Evolutionary conservation across 176 grass and related monocot species (phyloP).

Genomic region (Avena atlantica): DNA sequence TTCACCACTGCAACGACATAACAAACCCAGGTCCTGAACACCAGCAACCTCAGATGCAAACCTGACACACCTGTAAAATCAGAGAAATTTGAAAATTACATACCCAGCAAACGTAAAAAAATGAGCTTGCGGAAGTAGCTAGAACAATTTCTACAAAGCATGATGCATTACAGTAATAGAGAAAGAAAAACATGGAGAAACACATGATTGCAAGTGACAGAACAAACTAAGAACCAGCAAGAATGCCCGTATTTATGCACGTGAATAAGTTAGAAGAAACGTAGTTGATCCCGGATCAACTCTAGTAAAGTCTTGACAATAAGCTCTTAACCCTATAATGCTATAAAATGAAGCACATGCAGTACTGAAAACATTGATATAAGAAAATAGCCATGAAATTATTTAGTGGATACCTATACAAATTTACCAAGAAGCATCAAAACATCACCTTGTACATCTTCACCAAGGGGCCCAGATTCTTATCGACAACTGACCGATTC

Average conservation of each 20-base stretch:
- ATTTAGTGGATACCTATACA: neutral
- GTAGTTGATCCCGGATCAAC: neutral
- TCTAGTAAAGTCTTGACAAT: neutral
- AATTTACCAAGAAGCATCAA: constrained; percentile 15
- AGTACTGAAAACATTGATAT: neutral
- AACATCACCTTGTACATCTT: constrained; percentile 92
- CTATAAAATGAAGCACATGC: neutral
- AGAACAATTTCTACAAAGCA: neutral
- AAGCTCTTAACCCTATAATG: neutral
- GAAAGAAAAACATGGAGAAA: neutral
- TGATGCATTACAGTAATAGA: neutral
- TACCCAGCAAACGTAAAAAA: neutral
- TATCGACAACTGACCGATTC: constrained; percentile 96
- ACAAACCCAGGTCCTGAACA: constrained; percentile 90
- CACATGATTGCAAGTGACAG: neutral
- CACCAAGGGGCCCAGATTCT: constrained; percentile 91
- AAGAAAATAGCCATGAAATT: neutral
- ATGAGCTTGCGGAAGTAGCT: neutral
- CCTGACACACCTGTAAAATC: constrained; percentile 72
- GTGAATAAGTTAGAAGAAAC: neutral
- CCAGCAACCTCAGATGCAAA: constrained; percentile 93
- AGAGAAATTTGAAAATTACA: constrained; percentile 21
- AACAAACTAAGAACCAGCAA: constrained; percentile 14
- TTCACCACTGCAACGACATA: constrained; percentile 95
- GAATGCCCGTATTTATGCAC: neutral